These are phyloP conservation scores for Penstemon davidsonii DNA, from an alignment of 257 asterid genomes.

Conservation along the genomic window DNA sequence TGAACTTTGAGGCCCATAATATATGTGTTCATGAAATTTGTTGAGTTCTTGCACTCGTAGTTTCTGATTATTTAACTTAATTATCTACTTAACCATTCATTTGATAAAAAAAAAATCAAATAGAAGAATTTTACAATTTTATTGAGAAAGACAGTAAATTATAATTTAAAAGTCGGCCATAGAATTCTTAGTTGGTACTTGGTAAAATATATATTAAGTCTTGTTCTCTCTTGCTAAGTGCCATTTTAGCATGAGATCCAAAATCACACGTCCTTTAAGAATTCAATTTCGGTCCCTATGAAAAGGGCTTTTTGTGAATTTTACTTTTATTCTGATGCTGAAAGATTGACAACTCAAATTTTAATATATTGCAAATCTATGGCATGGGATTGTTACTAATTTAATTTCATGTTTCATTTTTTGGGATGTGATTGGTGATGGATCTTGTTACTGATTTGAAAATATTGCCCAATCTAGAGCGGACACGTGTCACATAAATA, in stretches of 20 bases:
- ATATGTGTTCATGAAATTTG: too few species aligned
- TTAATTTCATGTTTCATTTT: too few species aligned
- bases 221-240: slow-evolving; percentile 19
- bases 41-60: too few species aligned
- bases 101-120: too few species aligned
- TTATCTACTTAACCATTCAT: too few species aligned
- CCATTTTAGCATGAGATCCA: slow-evolving; percentile 27
- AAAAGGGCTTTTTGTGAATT: slow-evolving; percentile 22
- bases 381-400: too few species aligned
- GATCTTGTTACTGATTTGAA: slow-evolving; percentile 2
- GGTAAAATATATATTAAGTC: background rate
- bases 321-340: slow-evolving; percentile 33
- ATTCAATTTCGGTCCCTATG: slow-evolving; percentile 26
- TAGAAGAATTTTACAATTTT: too few species aligned
- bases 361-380: background rate
- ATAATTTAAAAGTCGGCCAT: too few species aligned
- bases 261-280: slow-evolving; percentile 25
- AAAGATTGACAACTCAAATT: slow-evolving; percentile 36
- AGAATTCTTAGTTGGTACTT: too few species aligned
- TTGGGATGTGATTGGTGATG: slow-evolving; percentile 21
- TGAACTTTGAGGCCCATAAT: too few species aligned
- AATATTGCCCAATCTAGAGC: background rate
- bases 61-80: too few species aligned
- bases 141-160: too few species aligned
- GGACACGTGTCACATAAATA: slow-evolving; percentile 15